Base-by-base conservation (phyloP, 257 asterid genomes). In the Avicennia marina region DNA sequence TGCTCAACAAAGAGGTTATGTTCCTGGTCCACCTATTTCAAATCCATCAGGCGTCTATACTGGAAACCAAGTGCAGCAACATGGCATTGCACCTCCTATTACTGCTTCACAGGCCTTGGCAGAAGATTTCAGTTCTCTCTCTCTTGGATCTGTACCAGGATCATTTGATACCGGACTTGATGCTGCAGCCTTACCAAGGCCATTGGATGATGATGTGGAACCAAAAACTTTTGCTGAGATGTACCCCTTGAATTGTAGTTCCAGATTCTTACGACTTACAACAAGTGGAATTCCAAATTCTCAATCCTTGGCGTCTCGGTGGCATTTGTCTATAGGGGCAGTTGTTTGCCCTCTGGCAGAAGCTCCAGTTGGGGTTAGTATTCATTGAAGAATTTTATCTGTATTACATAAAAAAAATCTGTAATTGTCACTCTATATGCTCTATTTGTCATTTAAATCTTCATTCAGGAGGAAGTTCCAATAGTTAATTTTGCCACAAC, bases 291-390 rank as follows among this genome's bases (percentile, higher is more conserved):
- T 86, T 36, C 95, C 95, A 25, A 84, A 72, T 69, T 79, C 93
- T 57, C 93, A 76, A 67, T 80, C 90, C 39, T 64, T 89, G 81
- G 77, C 81, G 43, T 89, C 94, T 15, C 73, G 94, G 63, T 89
- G 97, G 97, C 89, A 89, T 69, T 78, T 89, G 73, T 84, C 93
- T 63, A 72, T 89, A 53, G 97, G 97, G 74, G 95, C 91, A 7
- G 83, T 89, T 67, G 94, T 89, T 43, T 86, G 95, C 68, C 95
- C 97, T 72, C 82, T 86, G 38, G 95, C 94, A 11, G 94, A 86
- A 87, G 59, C 83, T 65, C 86, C 90, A 58, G 68, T 27, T 72
- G 97, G 87, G 93, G 95, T 89, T 69, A 72, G 95, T 74, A 46
- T 71, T 57, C 34, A 16, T 36, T 54, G 47, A 31, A n/a, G 43